Conservation (phyloP, 352 stramenopile genomes). For the Saprolegnia parasitica region DNA sequence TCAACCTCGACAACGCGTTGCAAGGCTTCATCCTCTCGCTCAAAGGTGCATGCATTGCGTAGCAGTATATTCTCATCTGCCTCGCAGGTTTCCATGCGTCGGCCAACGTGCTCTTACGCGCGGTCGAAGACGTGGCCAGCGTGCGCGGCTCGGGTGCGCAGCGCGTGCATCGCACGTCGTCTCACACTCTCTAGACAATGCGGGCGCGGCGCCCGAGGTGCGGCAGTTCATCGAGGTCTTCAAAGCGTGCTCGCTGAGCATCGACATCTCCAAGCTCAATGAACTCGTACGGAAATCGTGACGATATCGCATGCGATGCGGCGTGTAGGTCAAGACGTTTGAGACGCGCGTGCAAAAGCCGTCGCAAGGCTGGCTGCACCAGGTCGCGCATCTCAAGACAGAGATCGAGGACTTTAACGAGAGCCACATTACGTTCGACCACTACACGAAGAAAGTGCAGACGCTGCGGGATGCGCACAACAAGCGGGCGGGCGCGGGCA, state of each 20-base stretch:
- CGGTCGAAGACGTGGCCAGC: slow-evolving; percentile 45
- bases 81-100: slow-evolving; percentile 47
- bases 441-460: slow-evolving; percentile 75
- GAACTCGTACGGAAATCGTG: slow-evolving; percentile 31
- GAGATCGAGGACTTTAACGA: slow-evolving; percentile 51
- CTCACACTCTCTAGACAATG: slow-evolving; percentile 25
- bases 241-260: slow-evolving; percentile 50
- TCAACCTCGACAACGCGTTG: slow-evolving; percentile 46
- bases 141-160: slow-evolving; percentile 12
- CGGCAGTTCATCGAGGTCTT: slow-evolving; percentile 55
- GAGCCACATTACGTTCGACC: slow-evolving; percentile 66
- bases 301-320: background rate
- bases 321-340: slow-evolving; percentile 37
- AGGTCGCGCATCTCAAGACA: slow-evolving; percentile 41
- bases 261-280: slow-evolving; percentile 54
- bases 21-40: slow-evolving; percentile 55
- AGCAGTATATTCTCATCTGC: background rate
- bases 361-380: slow-evolving; percentile 49
- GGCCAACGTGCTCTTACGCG: slow-evolving; percentile 46
- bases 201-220: slow-evolving; percentile 50
- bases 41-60: slow-evolving; percentile 32
- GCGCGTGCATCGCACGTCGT: no score
- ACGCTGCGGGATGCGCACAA: slow-evolving; percentile 56
- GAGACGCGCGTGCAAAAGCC: slow-evolving; percentile 62
- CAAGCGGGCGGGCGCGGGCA: slow-evolving; percentile 47